Evolutionary conservation across 192 early-diverging fungal species (phyloP).

Genomic region (Diversispora eburnea): DNA sequence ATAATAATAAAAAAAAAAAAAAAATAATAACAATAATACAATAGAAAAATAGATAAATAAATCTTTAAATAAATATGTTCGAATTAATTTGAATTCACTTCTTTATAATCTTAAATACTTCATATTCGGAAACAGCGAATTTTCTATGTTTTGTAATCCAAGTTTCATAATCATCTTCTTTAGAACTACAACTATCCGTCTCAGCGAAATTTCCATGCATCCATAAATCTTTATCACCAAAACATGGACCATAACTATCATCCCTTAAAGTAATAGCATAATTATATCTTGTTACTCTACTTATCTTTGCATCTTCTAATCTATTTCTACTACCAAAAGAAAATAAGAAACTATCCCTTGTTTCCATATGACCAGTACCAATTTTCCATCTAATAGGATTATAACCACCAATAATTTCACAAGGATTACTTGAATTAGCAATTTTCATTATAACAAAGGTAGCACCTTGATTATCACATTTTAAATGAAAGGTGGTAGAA

Average conservation of each 20-base stretch:
- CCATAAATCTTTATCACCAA: conserved; percentile 20
- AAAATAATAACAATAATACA: no score
- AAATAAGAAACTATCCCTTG: conserved; percentile 14
- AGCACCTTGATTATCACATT: conserved; percentile 22
- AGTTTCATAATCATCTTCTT: conserved; percentile 23
- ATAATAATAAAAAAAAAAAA: no score
- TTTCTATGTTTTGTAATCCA: conserved; percentile 5
- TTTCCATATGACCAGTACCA: conserved; percentile 8
- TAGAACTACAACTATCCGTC: conserved; percentile 8
- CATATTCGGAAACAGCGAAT: conserved; percentile 5
- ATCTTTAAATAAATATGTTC: no score
- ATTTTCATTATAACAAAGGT: conserved; percentile 16
- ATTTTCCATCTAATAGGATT: conserved; percentile 24
- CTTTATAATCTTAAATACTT: conserved; percentile 13
- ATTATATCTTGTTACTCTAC: conserved; percentile 1
- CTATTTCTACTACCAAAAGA: conserved; percentile 13
- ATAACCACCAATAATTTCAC: conserved; percentile 22
- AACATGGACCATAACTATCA: conserved; percentile 14
- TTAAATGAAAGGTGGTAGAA: conserved; percentile 5
- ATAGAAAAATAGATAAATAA: no score
- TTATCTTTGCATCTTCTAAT: conserved; percentile 18
- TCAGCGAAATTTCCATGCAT: conserved; percentile 13
- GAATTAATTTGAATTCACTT: not conserved
- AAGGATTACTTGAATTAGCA: not conserved
- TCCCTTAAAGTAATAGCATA: conserved; percentile 10